Evolutionary conservation across 768 basidiomycete genomes (phyloP).

Genomic region (Mycena chlorophos): DNA sequence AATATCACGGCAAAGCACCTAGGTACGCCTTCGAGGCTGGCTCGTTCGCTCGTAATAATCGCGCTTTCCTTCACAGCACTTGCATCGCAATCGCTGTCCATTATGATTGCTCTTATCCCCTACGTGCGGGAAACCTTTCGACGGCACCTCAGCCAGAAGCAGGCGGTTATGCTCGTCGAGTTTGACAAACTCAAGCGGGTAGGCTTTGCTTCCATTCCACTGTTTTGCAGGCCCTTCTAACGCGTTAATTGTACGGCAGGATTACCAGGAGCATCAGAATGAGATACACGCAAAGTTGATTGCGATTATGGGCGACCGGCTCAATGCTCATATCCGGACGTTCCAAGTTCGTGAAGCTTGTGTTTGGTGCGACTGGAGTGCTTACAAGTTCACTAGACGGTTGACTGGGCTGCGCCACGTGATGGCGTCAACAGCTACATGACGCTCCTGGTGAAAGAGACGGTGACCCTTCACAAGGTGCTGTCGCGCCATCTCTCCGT

Average conservation of each 20-base stretch:
- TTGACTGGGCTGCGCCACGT: constrained; percentile 73
- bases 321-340: constrained; percentile 80
- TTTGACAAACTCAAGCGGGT: constrained; percentile 98
- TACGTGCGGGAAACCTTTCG: constrained; percentile 95
- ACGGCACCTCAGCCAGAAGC: constrained; percentile 89
- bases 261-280: constrained; percentile 98
- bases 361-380: constrained; percentile 1
- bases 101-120: constrained; percentile 91
- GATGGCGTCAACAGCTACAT: constrained; percentile 86
- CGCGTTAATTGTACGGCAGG: constrained; percentile 47
- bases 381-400: constrained; percentile 43
- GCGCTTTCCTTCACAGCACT: constrained; percentile 56
- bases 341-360: constrained; percentile 57
- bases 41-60: constrained; percentile 13
- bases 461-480: constrained; percentile 93
- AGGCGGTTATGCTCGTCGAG: constrained; percentile 95
- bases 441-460: constrained; percentile 91
- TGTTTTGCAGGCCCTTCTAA: constrained; percentile 10
- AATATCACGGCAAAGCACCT: constrained; percentile 99
- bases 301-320: constrained; percentile 95
- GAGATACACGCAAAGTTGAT: constrained; percentile 98
- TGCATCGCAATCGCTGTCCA: constrained; percentile 93
- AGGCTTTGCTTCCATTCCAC: constrained; percentile 31
- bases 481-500: constrained; percentile 84
- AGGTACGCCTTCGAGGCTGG: constrained; percentile 48